Base-by-base conservation (phyloP, 2,329 filamentous ascomycete species). In the Colletotrichum paranaense region DNA sequence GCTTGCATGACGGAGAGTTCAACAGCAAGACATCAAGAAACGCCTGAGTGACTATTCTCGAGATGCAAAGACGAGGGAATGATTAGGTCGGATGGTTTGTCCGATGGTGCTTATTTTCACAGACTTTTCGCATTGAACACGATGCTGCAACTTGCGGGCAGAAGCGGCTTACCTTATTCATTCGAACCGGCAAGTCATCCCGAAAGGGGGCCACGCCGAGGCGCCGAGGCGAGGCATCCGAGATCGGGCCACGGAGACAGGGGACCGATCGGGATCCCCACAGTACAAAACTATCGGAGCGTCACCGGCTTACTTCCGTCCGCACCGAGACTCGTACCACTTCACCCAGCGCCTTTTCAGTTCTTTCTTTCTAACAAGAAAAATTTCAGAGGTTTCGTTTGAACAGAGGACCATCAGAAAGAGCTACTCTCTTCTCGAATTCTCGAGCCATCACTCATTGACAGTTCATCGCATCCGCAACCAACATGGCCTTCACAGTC, bases 401-500 rank as follows among this genome's bases (percentile, higher is more conserved):
- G 19, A 16, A 16, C 19, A 28, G 6, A 26, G 2, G 14, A 26
- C 2, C 22, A 19, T 28, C 53, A 7, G 3, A 2, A 4, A 12
- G 2, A 16, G 19, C 0, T 16, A 14, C 9, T 56, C 22, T 19
- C 11, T 9, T 56, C 53, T 56, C 53, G 9, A 42, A 24, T 2
- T 8, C 16, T 14, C 12, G 19, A 69, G n/a, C 22, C 14, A 7
- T 16, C 42, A 11, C 22, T 42, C 16, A 19, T 19, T 19, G 5
- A 8, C 16, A 42, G 38, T 35, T 5, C 38, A 8, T n/a, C 7
- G 9, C 7, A 5, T 3, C 9, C 16, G 19, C 4, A 42, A 70
- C 35, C 78, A 82, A 64, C 70, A 91, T 91, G 89, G 82, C 88
- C 59, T 85, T 92, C 76, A 88, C 89, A 1, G 82, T 92, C n/a